Evolutionary conservation across 768 basidiomycete species (phyloP).

Genomic region (Termitomyces heimii): DNA sequence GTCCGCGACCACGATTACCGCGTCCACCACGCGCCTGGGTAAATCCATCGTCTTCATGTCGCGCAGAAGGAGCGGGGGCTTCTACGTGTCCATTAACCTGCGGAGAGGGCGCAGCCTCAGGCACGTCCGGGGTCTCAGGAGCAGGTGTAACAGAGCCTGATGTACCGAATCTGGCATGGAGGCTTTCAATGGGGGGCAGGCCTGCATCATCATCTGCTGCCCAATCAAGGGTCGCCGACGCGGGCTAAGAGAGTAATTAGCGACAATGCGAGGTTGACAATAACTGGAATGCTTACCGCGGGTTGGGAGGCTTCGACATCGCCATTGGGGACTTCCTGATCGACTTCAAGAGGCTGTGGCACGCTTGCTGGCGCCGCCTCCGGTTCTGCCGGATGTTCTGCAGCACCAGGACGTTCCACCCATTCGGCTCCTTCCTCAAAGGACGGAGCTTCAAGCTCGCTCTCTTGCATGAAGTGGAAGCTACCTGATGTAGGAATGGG

Average conservation of each 20-base stretch:
- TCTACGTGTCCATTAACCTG: slow-evolving; percentile 24
- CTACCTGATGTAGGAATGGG: slow-evolving; percentile 38
- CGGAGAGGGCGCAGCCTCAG: slow-evolving; percentile 18
- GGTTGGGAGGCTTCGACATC: slow-evolving; percentile 9
- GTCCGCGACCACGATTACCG: slow-evolving; percentile 35
- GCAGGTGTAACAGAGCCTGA: slow-evolving; percentile 69
- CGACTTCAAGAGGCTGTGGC: slow-evolving; percentile 6
- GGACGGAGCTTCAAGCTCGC: slow-evolving; percentile 58
- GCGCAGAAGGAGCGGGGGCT: slow-evolving; percentile 15
- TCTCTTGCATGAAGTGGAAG: slow-evolving; percentile 80
- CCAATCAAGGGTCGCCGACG: slow-evolving; percentile 61
- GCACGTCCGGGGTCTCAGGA: slow-evolving; percentile 17
- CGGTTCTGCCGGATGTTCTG: slow-evolving; percentile 16
- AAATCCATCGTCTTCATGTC: slow-evolving; percentile 60
- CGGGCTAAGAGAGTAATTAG: slow-evolving; percentile 6
- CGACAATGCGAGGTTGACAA: neutral
- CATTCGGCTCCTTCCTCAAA: slow-evolving; percentile 52
- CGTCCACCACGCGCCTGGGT: slow-evolving; percentile 42
- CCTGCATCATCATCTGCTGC: slow-evolving; percentile 76
- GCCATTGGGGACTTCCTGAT: slow-evolving; percentile 13
- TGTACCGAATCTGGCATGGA: slow-evolving; percentile 73
- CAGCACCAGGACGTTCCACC: slow-evolving; percentile 44
- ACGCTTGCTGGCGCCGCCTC: slow-evolving; percentile 17
- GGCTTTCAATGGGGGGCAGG: slow-evolving; percentile 69
- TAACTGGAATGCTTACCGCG: slow-evolving; percentile 5